Base-by-base conservation (phyloP, 306 rosid genomes). In the Cucumis melo region DNA sequence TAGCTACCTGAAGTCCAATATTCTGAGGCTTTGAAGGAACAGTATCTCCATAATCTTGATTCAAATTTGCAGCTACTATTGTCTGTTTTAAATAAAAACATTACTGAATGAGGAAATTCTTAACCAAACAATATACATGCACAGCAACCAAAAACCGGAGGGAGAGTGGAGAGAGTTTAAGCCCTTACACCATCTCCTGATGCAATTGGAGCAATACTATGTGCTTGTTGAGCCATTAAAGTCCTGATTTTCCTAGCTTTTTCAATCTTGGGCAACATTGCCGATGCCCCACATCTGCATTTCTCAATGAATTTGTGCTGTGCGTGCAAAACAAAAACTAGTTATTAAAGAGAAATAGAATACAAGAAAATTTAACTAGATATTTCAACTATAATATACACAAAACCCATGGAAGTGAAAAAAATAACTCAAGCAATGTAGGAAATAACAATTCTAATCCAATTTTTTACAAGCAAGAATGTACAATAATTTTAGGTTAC, bases 301-400 rank as follows among this genome's bases (percentile, higher is more conserved):
- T 94, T 94, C 57, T 94, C 99, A 44, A 90, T 90, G 83, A 94
- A 92, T 88, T 94, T 94, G 85, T 94, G 99, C 99, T 94, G 79
- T 14, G 57, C 61, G 59, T 76, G 20, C 24, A 75, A 79, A 72
- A 80, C 63, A 78, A 46, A 79, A 83, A 76, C 67, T 10, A 82
- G 68, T 79, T 75, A 76, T 73, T 63, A 12, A 44, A 77, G 24
- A 80, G 56, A 83, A 79, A 64, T 78, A 63, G 73, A 72, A 78
- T 59, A 75, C 79, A 76, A 63, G 78, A 60, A 44, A 84, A 56
- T 24, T 71, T 50, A 80, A 79, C 53, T 71, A 80, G 65, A 54
- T 55, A 32, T 23, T 74, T 74, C 50, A 36, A 55, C 23, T 32
- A 75, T 36, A 8, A 75, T n/a, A 15, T 34, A 57, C 32, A 75